phyloP scores from a whole-genome alignment of 306 rosid species.

The Begonia loranthoides region DNA sequence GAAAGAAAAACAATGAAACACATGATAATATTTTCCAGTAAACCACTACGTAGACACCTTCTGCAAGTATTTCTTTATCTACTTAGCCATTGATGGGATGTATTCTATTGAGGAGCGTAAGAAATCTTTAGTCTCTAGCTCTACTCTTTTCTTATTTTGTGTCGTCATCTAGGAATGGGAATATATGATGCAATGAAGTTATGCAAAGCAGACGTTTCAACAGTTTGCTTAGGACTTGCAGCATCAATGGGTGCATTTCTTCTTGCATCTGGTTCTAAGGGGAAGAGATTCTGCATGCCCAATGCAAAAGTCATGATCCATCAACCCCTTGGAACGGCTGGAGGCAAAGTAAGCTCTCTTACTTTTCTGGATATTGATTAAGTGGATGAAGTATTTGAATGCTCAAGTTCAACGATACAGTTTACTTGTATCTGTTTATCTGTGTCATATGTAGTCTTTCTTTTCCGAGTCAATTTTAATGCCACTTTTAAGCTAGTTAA shows the following conservation, averaged over 20 bases:
- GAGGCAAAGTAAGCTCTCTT: slow-evolving; percentile 58
- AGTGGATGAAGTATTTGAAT: too few relatives aligned
- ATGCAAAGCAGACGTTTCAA: slow-evolving; percentile 91
- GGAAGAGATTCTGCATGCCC: slow-evolving; percentile 97
- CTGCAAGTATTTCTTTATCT: too few relatives aligned
- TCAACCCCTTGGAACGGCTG: slow-evolving; percentile 77
- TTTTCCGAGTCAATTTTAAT: too few relatives aligned
- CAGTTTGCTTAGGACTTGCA: slow-evolving; percentile 89
- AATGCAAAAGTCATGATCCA: slow-evolving; percentile 91
- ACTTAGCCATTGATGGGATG: too few relatives aligned
- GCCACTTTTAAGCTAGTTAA: too few relatives aligned
- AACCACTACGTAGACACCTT: too few relatives aligned
- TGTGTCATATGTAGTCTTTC: too few relatives aligned
- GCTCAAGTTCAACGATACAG: too few relatives aligned
- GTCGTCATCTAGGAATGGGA: slow-evolving; percentile 64
- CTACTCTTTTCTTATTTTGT: slow-evolving; percentile 7
- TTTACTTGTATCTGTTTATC: too few relatives aligned
- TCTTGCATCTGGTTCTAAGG: slow-evolving; percentile 80
- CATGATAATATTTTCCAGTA: too few relatives aligned
- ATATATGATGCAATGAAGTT: slow-evolving; percentile 95
- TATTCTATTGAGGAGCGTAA: background rate
- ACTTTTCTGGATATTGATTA: background rate
- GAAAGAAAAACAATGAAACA: too few relatives aligned
- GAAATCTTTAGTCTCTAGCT: background rate
- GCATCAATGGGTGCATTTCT: slow-evolving; percentile 98